Evolutionary conservation across 306 rosid genomes (phyloP), one percentile per base, ranked within the genome.

Genomic region (Senna siamea): DNA sequence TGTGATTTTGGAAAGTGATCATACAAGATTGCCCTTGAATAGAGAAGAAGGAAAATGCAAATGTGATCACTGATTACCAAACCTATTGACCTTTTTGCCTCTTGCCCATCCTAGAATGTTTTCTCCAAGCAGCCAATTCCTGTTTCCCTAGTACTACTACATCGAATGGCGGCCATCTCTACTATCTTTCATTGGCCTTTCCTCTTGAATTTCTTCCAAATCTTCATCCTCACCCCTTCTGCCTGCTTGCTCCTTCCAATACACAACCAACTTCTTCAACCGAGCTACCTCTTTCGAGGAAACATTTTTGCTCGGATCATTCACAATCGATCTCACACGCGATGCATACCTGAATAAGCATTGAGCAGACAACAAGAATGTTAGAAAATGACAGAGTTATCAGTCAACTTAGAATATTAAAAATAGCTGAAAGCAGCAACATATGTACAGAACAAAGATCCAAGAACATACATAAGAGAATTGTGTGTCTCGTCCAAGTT

Each of bases 171-270:
- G 87, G 32, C 87, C 81, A 67, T 92, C 96, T 28, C 72, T 69
- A 72, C 18, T 87, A 18, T 92, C 98, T 88, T 75, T 91, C 7
- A 57, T 34, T 7, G 85, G 83, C 40, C 90, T 81, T 66, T 82
- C 90, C 6, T 94, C 93, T 75, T 78, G 87, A 59, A 94, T 92
- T 65, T 94, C 99, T 82, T 94, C 96, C 41, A 94, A 70, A 15
- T 94, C 99, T 20, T 92, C 98, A 20, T 85, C 97, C 9, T 92
- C 93, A 2, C 90, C 90, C 77, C 83, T 85, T 80, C 74, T 84
- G 15, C 98, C 98, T 14, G 99, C 99, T 82, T 95, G 98, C 43
- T 95, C 98, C 76, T 95, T 90, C 99, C 99, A 92, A 76, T 90
- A 81, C 6, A 87, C 85, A 32, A 92, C 90, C 70, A 88, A 18